These are phyloP conservation scores for Plantago coronopus DNA, from an alignment of 305 asterid species.

Conservation along the genomic window DNA sequence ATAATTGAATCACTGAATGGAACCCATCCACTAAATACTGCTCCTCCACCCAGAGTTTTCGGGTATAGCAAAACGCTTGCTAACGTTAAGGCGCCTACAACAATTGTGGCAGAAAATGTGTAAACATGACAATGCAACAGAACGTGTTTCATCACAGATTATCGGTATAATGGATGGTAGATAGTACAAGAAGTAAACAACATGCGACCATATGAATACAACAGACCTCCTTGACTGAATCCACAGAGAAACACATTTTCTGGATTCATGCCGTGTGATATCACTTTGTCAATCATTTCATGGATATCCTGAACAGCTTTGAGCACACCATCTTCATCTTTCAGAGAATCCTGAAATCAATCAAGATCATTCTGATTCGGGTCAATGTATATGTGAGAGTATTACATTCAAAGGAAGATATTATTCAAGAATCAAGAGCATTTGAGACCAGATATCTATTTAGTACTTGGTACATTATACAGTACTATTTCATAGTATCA, in stretches of 20 bases:
- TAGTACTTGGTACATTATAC: neutral
- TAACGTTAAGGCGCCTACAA: conserved; percentile 79
- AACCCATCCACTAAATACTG: conserved; percentile 94
- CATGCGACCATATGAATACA: conserved; percentile 11
- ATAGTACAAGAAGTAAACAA: too few relatives aligned
- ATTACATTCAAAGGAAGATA: conserved; percentile 15
- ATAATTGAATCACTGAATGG: conserved; percentile 66
- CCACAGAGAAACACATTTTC: conserved; percentile 75
- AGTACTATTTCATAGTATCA: too few relatives aligned
- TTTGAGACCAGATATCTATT: neutral
- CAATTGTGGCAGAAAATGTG: conserved; percentile 13
- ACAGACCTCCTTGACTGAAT: conserved; percentile 92
- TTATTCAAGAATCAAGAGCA: conserved; percentile 17
- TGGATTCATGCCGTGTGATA: conserved; percentile 69
- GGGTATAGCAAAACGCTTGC: conserved; percentile 86
- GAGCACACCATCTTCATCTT: conserved; percentile 58
- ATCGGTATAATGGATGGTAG: neutral
- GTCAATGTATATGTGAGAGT: neutral
- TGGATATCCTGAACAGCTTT: conserved; percentile 80
- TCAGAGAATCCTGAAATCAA: conserved; percentile 62
- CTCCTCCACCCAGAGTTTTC: conserved; percentile 89
- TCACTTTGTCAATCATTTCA: conserved; percentile 73
- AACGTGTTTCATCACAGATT: neutral
- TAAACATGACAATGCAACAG: neutral
- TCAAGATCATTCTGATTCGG: conserved; percentile 7